Conservation (phyloP, 1,284 basidiomycete species). For the Irpex rosettiformis region DNA sequence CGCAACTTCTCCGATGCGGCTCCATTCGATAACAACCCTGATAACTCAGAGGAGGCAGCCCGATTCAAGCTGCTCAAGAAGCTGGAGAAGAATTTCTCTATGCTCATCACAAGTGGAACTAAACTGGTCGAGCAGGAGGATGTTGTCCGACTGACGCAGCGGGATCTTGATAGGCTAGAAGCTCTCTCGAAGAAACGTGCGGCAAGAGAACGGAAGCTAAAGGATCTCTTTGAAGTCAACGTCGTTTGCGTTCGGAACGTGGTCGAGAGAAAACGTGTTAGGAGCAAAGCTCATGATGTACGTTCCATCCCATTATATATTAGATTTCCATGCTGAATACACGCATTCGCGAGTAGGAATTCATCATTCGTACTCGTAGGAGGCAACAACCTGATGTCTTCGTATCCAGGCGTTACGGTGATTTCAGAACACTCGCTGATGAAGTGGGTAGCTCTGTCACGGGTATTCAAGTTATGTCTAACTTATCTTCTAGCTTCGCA, state of each 20-base stretch:
- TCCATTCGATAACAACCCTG: constrained; percentile 54
- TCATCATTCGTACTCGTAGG: constrained; percentile 86
- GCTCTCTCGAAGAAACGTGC: constrained; percentile 57
- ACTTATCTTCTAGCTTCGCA: constrained; percentile 59
- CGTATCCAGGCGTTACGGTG: constrained; percentile 92
- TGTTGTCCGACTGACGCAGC: constrained; percentile 82
- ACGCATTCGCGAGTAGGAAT: constrained; percentile 66
- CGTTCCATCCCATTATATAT: constrained; percentile 13
- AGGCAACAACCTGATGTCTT: constrained; percentile 73
- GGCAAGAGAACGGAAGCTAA: constrained; percentile 40
- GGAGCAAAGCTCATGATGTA: constrained; percentile 84
- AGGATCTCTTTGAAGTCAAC: constrained; percentile 81
- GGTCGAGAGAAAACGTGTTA: constrained; percentile 76
- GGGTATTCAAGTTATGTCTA: constrained; percentile 10
- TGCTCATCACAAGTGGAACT: constrained; percentile 79
- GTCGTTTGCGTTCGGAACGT: constrained; percentile 82
- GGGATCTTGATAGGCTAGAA: constrained; percentile 77
- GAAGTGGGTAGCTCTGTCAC: constrained; percentile 52
- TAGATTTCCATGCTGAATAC: constrained; percentile 9
- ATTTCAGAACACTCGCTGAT: constrained; percentile 84
- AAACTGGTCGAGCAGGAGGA: constrained; percentile 83
- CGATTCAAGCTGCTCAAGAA: constrained; percentile 54
- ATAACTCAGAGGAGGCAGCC: constrained; percentile 49
- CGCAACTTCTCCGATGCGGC: constrained; percentile 72
- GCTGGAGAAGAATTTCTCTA: constrained; percentile 77